These are phyloP conservation scores for Drosera spatulata DNA, from an alignment of 179 eudicot species.

Conservation along the genomic window DNA sequence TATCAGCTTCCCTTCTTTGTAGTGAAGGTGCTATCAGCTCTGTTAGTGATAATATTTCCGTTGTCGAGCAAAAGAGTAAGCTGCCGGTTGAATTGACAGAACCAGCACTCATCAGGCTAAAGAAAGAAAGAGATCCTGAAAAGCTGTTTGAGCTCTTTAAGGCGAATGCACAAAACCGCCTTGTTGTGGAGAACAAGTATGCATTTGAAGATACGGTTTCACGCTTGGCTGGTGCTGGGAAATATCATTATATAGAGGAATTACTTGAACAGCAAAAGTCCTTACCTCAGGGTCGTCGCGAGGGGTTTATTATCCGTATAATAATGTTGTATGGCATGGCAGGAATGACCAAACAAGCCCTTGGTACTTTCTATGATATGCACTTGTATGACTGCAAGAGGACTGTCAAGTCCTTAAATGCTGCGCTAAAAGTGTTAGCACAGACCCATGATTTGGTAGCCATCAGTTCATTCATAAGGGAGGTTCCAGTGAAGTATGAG, in stretches of 20 bases:
- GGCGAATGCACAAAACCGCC: constrained; percentile 47
- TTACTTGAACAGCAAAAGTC: constrained; percentile 75
- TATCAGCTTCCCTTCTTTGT: neutral
- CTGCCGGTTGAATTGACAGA: constrained; percentile 23
- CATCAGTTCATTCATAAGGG: constrained; percentile 32
- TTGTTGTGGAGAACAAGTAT: constrained; percentile 52
- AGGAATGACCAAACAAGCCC: constrained; percentile 59
- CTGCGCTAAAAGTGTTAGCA: constrained; percentile 55
- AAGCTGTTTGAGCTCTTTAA: constrained; percentile 52
- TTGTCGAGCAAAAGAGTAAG: constrained; percentile 1
- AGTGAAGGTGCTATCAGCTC: neutral
- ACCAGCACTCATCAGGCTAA: constrained; percentile 52
- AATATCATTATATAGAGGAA: constrained; percentile 52
- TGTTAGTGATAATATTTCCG: neutral
- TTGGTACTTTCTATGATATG: constrained; percentile 60
- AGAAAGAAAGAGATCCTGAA: constrained; percentile 67
- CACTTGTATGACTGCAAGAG: constrained; percentile 56
- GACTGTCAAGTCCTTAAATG: constrained; percentile 71
- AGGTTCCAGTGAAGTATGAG: constrained; percentile 34
- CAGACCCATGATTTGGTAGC: constrained; percentile 33
- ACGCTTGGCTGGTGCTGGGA: constrained; percentile 58
- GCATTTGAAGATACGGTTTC: constrained; percentile 74
- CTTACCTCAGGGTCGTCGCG: constrained; percentile 70
- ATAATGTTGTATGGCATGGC: constrained; percentile 82
- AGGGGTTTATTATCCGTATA: constrained; percentile 65